Percentiles rank a stretch among this genome's conserved stretches.
Evolutionary conservation across 805 yeast genomes (phyloP).

Genomic region (Wickerhamiella spandovensis): DNA sequence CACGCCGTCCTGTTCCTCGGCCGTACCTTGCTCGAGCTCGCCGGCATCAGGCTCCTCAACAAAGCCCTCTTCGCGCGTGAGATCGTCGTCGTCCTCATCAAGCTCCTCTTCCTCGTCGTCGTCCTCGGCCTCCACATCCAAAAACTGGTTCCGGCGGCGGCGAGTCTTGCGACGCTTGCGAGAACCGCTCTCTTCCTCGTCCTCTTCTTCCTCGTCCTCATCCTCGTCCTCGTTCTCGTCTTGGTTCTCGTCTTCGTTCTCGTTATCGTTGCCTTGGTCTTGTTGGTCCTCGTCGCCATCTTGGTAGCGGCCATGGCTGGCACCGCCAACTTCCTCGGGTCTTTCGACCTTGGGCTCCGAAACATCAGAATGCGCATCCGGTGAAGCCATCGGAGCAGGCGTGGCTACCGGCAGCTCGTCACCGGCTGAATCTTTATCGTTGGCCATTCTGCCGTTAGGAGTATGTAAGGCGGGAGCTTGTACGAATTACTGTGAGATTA

Average conservation of each 20-base stretch:
- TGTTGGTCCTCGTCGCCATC: constrained; percentile 19
- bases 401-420: neutral
- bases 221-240: constrained; percentile 19
- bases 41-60: constrained; percentile 41
- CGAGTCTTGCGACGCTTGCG: constrained; percentile 27
- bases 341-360: neutral
- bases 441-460: no score
- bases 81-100: constrained; percentile 91
- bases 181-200: constrained; percentile 27
- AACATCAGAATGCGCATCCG: neutral
- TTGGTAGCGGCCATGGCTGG: constrained; percentile 15
- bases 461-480: no score
- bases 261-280: constrained; percentile 19
- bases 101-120: constrained; percentile 93
- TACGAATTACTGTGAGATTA: no score
- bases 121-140: constrained; percentile 98
- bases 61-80: constrained; percentile 55
- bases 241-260: constrained; percentile 31
- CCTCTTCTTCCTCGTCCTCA: constrained; percentile 45
- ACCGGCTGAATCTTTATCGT: neutral
- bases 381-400: neutral
- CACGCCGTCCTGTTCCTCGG: constrained; percentile 51
- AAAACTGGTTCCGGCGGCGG: constrained; percentile 59
- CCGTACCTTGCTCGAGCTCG: constrained; percentile 31
- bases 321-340: constrained; percentile 1